phyloP scores from a whole-genome alignment of 495 filamentous ascomycete genomes.

The Talaromyces liani region DNA sequence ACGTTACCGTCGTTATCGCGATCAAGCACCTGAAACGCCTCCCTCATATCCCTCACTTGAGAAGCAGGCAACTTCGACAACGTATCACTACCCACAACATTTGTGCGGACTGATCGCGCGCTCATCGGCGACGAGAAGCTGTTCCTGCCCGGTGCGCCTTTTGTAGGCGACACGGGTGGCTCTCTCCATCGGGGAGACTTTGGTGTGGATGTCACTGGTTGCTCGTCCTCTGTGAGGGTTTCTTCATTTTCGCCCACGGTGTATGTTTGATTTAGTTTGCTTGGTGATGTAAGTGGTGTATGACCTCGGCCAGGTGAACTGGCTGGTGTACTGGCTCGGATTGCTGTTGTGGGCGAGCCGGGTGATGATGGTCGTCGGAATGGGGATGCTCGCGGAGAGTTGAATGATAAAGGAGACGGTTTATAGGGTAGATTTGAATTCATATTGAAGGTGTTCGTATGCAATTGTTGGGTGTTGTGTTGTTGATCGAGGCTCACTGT shows the following conservation, averaged over 20 bases:
- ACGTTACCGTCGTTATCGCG: slow-evolving; percentile 70
- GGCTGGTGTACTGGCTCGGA: slow-evolving; percentile 27
- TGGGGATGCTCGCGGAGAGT: slow-evolving; percentile 63
- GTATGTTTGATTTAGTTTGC: slow-evolving; percentile 42
- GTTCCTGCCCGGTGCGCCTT: slow-evolving; percentile 15
- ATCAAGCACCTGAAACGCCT: slow-evolving; percentile 83
- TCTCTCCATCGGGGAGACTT: slow-evolving; percentile 29
- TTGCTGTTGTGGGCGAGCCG: slow-evolving; percentile 36
- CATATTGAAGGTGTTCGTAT: slow-evolving; percentile 13
- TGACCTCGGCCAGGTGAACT: slow-evolving; percentile 38
- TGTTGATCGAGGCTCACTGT: neutral
- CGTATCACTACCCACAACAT: slow-evolving; percentile 35
- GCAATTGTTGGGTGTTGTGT: neutral
- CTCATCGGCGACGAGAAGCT: slow-evolving; percentile 7
- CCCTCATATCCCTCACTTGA: slow-evolving; percentile 67
- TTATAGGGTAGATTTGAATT: slow-evolving; percentile 51
- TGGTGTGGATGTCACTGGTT: slow-evolving; percentile 28
- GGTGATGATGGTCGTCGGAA: slow-evolving; percentile 57
- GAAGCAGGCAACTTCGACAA: slow-evolving; percentile 56
- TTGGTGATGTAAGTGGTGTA: slow-evolving; percentile 37
- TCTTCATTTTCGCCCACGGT: slow-evolving; percentile 28
- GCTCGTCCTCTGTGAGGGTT: slow-evolving; percentile 16
- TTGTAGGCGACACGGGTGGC: slow-evolving; percentile 35
- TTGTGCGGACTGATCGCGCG: neutral
- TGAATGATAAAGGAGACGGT: slow-evolving; percentile 63